Base-by-base conservation (phyloP, 345 rosid genomes). In the Salix brachista region DNA sequence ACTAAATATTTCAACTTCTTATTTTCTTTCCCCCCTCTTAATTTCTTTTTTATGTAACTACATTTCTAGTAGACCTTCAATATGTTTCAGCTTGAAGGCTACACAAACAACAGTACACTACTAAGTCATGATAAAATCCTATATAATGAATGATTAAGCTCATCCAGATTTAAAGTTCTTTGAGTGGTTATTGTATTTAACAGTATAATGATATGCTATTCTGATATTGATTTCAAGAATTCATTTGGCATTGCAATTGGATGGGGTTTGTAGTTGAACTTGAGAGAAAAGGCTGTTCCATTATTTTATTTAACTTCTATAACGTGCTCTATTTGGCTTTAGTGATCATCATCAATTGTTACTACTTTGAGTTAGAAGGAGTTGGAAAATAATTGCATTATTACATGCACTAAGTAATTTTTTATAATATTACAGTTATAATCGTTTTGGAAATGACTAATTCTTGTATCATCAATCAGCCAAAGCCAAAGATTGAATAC, bases 401-500 rank as follows among this genome's bases (percentile, higher is more conserved):
- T 37, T 26, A 58, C 18, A 68, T 75, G 67, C 62, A 13, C 25
- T 69, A 6, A 30, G 23, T 17, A 37, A 65, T 64, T 79, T 69
- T 56, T 46, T 8, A 17, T 67, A 30, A 5, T 42, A 5, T 74
- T 26, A 50, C 28, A 66, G 32, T 60, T 69, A 8, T 1, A 36
- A 58, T 50, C 62, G n/a, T 78, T 78, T 54, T 71, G 44, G 46
- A 75, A 80, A 39, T 82, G 72, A 74, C 70, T 71, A 69, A 70
- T 52, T 76, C 60, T 54, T 60, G 54, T 23, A 11, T 23, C 71
- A 48, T 69, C 9, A 50, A 50, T 70, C 96, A 96, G 97, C 99
- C 99, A 78, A 90, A 92, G 89, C 99, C 98, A 8, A 94, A 88
- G 83, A 96, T 96, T 71, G 97, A 94, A 74, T 94, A 96, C 80